Conservation (phyloP, 345 rosid species). For the Syzygium aromaticum region DNA sequence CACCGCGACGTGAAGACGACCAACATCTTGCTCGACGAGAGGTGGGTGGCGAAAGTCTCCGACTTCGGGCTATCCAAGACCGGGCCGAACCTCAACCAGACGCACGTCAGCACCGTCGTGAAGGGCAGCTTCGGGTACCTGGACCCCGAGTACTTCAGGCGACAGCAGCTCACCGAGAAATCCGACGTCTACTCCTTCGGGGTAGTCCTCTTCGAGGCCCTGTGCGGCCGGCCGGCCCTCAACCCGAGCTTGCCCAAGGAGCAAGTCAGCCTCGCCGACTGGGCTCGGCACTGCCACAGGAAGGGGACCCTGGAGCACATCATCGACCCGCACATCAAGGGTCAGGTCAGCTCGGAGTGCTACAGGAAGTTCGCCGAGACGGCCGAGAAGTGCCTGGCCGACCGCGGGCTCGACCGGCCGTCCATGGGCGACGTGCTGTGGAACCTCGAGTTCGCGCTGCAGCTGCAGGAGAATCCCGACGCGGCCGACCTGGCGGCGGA, state of each 20-base stretch:
- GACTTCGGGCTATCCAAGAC: slow-evolving; percentile 64
- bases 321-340: slow-evolving; percentile 43
- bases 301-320: slow-evolving; percentile 29
- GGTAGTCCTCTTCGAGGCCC: slow-evolving; percentile 51
- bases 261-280: slow-evolving; percentile 57
- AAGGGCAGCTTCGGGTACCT: slow-evolving; percentile 67
- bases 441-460: slow-evolving; percentile 70
- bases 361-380: slow-evolving; percentile 53
- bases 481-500: background rate
- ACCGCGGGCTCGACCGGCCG: slow-evolving; percentile 59
- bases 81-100: slow-evolving; percentile 32
- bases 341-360: slow-evolving; percentile 43
- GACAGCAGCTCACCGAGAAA: slow-evolving; percentile 58
- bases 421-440: slow-evolving; percentile 79
- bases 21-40: slow-evolving; percentile 53
- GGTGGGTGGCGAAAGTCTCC: slow-evolving; percentile 62
- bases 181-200: slow-evolving; percentile 74
- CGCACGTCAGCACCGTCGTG: slow-evolving; percentile 53
- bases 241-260: slow-evolving; percentile 34
- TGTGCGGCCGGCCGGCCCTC: slow-evolving; percentile 45
- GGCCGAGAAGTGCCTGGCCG: slow-evolving; percentile 62
- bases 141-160: slow-evolving; percentile 55
- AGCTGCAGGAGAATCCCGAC: slow-evolving; percentile 37
- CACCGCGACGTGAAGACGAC: slow-evolving; percentile 74
- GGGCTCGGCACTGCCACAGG: slow-evolving; percentile 33